phyloP scores from a whole-genome alignment of 2,329 filamentous ascomycete species.

The Myriosclerotinia scirpicola region DNA sequence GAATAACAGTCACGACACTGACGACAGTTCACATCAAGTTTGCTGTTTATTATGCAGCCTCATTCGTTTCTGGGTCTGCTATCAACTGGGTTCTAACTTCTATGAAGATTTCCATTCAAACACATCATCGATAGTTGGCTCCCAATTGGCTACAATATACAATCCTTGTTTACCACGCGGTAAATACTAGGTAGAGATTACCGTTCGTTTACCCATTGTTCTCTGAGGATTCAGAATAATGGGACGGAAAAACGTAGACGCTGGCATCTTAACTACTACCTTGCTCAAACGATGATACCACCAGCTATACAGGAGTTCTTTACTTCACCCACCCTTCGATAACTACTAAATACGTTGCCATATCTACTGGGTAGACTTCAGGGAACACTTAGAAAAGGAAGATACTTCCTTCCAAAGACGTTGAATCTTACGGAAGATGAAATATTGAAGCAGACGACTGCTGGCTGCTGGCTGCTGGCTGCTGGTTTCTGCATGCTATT shows the following conservation, averaged over 20 bases:
- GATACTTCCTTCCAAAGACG: not conserved
- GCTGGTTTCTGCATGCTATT: not conserved
- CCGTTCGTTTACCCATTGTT: conserved; percentile 17
- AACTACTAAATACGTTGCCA: not conserved
- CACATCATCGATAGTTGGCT: not conserved
- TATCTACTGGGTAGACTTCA: not conserved
- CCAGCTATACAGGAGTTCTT: conserved; percentile 8
- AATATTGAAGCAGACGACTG: not conserved
- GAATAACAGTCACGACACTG: too few species aligned
- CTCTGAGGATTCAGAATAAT: not conserved
- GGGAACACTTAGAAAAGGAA: too few species aligned
- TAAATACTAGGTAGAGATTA: conserved; percentile 14
- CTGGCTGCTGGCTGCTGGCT: not conserved
- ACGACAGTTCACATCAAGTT: not conserved
- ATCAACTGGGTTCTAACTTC: not conserved
- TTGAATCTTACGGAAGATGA: not conserved
- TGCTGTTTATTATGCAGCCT: conserved; percentile 8
- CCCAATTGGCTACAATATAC: not conserved
- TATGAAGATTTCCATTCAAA: conserved; percentile 7
- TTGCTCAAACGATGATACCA: not conserved
- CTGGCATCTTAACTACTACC: conserved; percentile 2
- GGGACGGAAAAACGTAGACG: conserved; percentile 7
- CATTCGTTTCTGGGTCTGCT: conserved; percentile 2
- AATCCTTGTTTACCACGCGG: conserved; percentile 23
- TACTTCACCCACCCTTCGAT: not conserved